These are phyloP conservation scores for Vigna unguiculata DNA, from an alignment of 306 rosid genomes.

Conservation along the genomic window DNA sequence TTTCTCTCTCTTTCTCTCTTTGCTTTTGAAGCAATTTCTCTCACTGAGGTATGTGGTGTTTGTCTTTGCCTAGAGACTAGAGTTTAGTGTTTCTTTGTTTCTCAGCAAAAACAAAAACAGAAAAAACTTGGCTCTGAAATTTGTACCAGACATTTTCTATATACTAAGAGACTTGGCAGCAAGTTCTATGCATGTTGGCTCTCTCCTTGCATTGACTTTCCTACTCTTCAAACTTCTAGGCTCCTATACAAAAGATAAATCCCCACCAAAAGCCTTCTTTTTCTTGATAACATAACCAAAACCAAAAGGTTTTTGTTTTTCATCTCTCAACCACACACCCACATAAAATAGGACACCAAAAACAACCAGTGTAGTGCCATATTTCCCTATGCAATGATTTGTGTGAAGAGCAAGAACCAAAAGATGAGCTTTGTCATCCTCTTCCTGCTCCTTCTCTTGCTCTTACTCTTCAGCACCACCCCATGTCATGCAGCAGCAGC, in stretches of 20 bases:
- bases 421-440: conserved; percentile 53
- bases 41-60: conserved; percentile 22
- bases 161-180: conserved; percentile 47
- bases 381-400: conserved; percentile 61
- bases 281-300: conserved; percentile 47
- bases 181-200: conserved; percentile 65
- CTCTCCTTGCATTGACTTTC: conserved; percentile 63
- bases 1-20: conserved; percentile 19
- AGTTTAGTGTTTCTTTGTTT: conserved; percentile 38
- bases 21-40: not conserved
- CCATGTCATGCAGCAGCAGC: conserved; percentile 60
- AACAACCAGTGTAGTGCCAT: conserved; percentile 1
- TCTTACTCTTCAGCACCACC: conserved; percentile 49
- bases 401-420: conserved; percentile 51
- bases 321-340: conserved; percentile 22
- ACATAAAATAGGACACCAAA: conserved; percentile 8
- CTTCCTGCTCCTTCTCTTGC: conserved; percentile 55
- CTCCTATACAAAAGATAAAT: conserved; percentile 26
- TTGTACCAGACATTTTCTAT: conserved; percentile 51
- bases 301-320: conserved; percentile 23
- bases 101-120: conserved; percentile 42
- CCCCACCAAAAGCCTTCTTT: conserved; percentile 39
- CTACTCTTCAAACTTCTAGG: conserved; percentile 56
- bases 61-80: conserved; percentile 40
- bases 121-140: conserved; percentile 61